Evolutionary conservation across 371 early-diverging fungal species (phyloP), one percentile per base, ranked within the genome.

Genomic region (Umbelopsis sp.): DNA sequence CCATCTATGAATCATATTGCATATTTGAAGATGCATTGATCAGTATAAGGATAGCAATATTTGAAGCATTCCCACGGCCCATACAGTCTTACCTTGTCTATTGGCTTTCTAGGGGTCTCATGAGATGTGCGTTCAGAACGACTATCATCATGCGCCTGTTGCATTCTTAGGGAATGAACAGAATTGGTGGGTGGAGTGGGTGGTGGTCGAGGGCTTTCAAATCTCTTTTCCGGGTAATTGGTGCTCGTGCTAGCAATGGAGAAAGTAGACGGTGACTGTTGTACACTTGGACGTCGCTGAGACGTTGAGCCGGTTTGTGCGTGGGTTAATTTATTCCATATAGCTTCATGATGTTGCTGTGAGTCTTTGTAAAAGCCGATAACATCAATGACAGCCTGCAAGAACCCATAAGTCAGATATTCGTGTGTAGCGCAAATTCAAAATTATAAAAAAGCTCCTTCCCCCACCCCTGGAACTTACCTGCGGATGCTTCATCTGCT

Each of bases 271-370:
- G 57, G 18, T 18, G 57, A 35, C 18, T 57, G 35, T n/a, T 18
- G 32, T 35, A 32, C 29, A n/a, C 29, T 35, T 18, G 5, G 18
- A 5, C n/a, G 35, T 37, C 57, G 29, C 14, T 57, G 35, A 12
- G 57, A 35, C 14, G 12, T 32, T 35, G 29, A 63, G 44, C 20
- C 63, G 5, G 44, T 25, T 9, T 41, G 22, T 32, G 69, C 57
- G 8, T 69, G 71, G 8, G 74, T 71, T 10, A 76, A 71, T 53
- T 73, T 76, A 63, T 76, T 71, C 76, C 76, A 76, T 8, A 76
- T 74, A 25, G 71, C 69, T 5, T 76, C 74, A 52, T 72, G 70
- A 5, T 50, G 32, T 44, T 69, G 65, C 67, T 69, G 71, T 41
- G 74, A 50, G 50, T 71, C 69, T 66, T 75, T 69, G 44, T 75